Conservation (phyloP, 2,329 filamentous ascomycete species). For the Neonectria ditissima region DNA sequence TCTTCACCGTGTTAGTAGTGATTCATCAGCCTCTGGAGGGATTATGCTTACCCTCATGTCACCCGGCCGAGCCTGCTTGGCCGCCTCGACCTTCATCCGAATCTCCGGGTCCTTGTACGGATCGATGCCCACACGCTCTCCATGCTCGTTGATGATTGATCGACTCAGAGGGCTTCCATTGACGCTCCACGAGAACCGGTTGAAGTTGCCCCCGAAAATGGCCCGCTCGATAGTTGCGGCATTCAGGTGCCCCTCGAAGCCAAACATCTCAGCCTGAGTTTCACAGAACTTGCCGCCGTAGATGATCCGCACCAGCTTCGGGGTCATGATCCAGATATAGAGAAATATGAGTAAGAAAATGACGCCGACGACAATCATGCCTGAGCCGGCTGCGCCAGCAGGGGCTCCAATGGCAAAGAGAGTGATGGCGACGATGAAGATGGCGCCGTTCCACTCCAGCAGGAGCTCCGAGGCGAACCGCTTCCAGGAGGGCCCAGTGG, state of each 20-base stretch:
- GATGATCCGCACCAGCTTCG: conserved; percentile 41
- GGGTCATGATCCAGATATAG: conserved; percentile 40
- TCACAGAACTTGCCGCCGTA: conserved; percentile 48
- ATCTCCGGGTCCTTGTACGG: conserved; percentile 42
- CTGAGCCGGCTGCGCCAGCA: conserved; percentile 11
- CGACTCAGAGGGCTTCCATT: conserved; percentile 45
- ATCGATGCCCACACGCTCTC: conserved; percentile 45
- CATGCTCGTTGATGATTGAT: conserved; percentile 41
- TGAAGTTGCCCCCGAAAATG: conserved; percentile 48
- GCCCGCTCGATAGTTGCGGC: conserved; percentile 45
- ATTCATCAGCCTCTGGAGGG: neutral
- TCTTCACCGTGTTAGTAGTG: conserved; percentile 30
- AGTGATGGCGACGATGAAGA: conserved; percentile 39
- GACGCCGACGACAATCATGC: conserved; percentile 35
- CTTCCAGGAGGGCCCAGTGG: conserved; percentile 42
- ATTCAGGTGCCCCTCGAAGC: conserved; percentile 49
- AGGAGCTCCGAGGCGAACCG: conserved; percentile 31
- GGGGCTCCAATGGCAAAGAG: conserved; percentile 33
- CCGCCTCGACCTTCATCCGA: conserved; percentile 41
- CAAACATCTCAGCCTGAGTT: conserved; percentile 48
- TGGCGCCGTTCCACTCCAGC: conserved; percentile 37
- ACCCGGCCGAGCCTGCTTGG: conserved; percentile 43
- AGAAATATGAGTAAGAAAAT: conserved; percentile 42
- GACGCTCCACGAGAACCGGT: conserved; percentile 45
- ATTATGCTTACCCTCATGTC: conserved; percentile 40